Evolutionary conservation across 129 eudicot species (phyloP), one percentile per base, ranked within the genome.

Genomic region (Chrysanthemum makinoi): DNA sequence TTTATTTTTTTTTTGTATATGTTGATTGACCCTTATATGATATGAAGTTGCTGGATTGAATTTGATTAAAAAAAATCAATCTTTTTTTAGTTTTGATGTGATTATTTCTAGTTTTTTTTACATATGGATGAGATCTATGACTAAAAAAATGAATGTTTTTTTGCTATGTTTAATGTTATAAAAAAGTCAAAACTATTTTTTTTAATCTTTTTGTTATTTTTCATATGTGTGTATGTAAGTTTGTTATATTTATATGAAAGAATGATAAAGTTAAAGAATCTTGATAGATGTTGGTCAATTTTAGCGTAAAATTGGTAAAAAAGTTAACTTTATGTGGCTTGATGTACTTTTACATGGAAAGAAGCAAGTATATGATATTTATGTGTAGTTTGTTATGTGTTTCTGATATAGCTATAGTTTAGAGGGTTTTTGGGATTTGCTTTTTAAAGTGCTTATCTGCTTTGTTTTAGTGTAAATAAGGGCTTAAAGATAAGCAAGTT

Each of bases 81-180:
- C 12, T 75, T 30, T 33, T 30, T 18, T 74, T 0, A 65, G 65
- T 35, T 61, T 16, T 24, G 53, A n/a, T 63, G 43, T 53, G 54
- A 19, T 7, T 63, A 52, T 77, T 62, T 17, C 3, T 62, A 47
- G 15, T 10, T 70, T 61, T 43, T 44, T 10, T 48, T 3, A 9
- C 2, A 12, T 4, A 33, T 70, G 62, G 75, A 70, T 62, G 81
- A 70, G 76, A 77, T 77, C 76, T 52, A 64, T 69, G 76, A 43
- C 2, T 61, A 69, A 20, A 43, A 52, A 39, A 28, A 75, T 11
- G 66, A 52, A 52, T 62, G 16, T 63, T 70, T 53, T 53, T 70
- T 10, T 51, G 48, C 46, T 39, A 39, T 39, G 46, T 39, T 39
- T 6, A 39, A 39, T 39, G 46, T 39, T 39, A 39, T 6, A 6